These are phyloP conservation scores for Crataegus laevigata DNA, from an alignment of 306 rosid genomes.

Conservation along the genomic window DNA sequence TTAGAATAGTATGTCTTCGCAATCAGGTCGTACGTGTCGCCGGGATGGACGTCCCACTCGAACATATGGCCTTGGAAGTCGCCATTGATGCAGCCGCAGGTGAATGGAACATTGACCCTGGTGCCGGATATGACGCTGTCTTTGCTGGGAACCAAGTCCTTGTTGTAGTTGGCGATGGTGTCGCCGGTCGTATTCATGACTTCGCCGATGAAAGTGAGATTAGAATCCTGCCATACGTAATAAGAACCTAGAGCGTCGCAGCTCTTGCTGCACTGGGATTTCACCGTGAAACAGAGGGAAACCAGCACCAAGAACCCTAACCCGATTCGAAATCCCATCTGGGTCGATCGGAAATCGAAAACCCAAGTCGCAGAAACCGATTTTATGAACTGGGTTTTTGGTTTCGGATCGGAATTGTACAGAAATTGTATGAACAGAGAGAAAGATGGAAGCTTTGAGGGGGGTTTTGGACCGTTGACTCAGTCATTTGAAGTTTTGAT, in stretches of 20 bases:
- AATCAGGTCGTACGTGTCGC: conserved; percentile 37
- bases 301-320: conserved; percentile 19
- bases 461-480: conserved; percentile 10
- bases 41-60: conserved; percentile 19
- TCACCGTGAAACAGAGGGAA: conserved; percentile 18
- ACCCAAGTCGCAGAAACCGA: neutral
- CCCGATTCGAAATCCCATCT: conserved; percentile 36
- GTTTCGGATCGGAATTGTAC: neutral
- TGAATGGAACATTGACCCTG: conserved; percentile 44
- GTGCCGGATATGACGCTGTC: rapidly evolving
- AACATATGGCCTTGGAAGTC: conserved; percentile 55
- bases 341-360: neutral
- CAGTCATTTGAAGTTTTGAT: neutral
- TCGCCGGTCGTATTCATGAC: conserved; percentile 5
- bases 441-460: neutral
- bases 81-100: conserved; percentile 44
- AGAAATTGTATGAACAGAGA: neutral
- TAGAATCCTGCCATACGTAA: neutral
- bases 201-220: neutral
- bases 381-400: neutral
- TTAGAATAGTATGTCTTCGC: conserved; percentile 29
- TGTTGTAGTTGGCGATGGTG: conserved; percentile 26
- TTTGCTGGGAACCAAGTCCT: conserved; percentile 1
- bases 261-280: conserved; percentile 40
- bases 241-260: conserved; percentile 74